Conservation (phyloP, 164 flowering plant species). For the Annona squamosa region DNA sequence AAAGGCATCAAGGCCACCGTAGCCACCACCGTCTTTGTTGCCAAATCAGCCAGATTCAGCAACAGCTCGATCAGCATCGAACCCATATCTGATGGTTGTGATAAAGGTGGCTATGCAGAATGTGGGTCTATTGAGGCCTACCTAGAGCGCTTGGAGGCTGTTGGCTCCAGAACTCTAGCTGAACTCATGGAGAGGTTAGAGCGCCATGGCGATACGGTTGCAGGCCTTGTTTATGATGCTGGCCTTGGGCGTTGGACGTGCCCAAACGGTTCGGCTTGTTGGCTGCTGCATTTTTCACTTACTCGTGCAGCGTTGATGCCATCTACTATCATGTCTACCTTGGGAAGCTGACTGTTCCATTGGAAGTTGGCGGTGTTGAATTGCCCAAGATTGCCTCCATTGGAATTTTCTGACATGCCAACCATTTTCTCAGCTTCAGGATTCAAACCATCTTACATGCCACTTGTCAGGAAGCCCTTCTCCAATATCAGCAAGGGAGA, state of each 20-base stretch:
- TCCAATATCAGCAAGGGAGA: slow-evolving; percentile 25
- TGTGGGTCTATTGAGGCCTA: slow-evolving; percentile 15
- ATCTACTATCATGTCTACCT: slow-evolving; percentile 21
- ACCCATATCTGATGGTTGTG: slow-evolving; percentile 29
- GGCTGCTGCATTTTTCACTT: slow-evolving; percentile 47
- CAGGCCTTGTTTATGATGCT: slow-evolving; percentile 38
- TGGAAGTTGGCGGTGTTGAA: neutral
- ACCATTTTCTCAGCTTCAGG: slow-evolving; percentile 8
- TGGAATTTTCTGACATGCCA: slow-evolving; percentile 19
- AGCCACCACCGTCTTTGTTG: slow-evolving; percentile 18
- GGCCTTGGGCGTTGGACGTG: slow-evolving; percentile 33
- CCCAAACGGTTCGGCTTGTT: slow-evolving; percentile 24
- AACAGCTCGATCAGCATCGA: slow-evolving; percentile 2
- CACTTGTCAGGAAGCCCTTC: slow-evolving; percentile 22
- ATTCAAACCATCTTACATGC: neutral
- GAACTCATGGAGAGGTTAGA: slow-evolving; percentile 18
- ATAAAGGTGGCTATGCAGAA: slow-evolving; percentile 14
- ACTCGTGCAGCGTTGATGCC: slow-evolving; percentile 25
- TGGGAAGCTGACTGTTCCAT: slow-evolving; percentile 9
- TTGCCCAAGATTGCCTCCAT: slow-evolving; percentile 17
- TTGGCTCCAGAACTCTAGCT: slow-evolving; percentile 15
- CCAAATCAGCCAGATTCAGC: slow-evolving; percentile 7
- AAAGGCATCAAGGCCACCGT: slow-evolving; percentile 12
- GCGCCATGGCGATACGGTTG: slow-evolving; percentile 7
- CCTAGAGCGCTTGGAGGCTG: neutral